A percentile compares a stretch with the other conserved stretches of the same genome.
These are phyloP conservation scores for Delphinella strobiligena DNA, from an alignment of 2,329 filamentous ascomycete genomes.

Conservation along the genomic window DNA sequence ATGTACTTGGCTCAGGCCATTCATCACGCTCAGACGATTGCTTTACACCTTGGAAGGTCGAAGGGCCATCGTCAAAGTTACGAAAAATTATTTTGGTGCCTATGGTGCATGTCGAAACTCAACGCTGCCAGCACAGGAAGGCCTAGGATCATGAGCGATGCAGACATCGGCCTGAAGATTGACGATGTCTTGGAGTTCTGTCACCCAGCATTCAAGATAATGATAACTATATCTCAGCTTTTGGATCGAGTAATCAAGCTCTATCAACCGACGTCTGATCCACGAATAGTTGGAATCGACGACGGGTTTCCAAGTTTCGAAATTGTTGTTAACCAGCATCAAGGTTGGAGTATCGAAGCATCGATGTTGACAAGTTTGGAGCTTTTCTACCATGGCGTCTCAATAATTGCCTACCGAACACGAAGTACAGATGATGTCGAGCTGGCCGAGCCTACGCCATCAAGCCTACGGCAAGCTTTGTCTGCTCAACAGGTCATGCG, in stretches of 20 bases:
- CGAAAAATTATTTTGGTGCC: slow-evolving; percentile 44
- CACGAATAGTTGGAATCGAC: slow-evolving; percentile 34
- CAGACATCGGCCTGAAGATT: slow-evolving; percentile 32
- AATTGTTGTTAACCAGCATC: slow-evolving; percentile 28
- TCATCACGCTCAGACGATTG: slow-evolving; percentile 37
- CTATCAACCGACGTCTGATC: slow-evolving; percentile 31
- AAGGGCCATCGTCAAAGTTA: slow-evolving; percentile 49
- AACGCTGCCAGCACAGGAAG: slow-evolving; percentile 36
- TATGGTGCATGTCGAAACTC: slow-evolving; percentile 37
- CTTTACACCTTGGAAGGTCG: slow-evolving; percentile 41
- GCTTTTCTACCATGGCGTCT: slow-evolving; percentile 44
- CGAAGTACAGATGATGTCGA: slow-evolving; percentile 25
- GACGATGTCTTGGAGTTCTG: slow-evolving; percentile 30
- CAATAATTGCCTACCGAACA: slow-evolving; percentile 44
- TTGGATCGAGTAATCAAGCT: slow-evolving; percentile 36
- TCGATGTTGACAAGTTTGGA: slow-evolving; percentile 37
- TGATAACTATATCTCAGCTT: slow-evolving; percentile 32
- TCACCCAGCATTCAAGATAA: slow-evolving; percentile 36
- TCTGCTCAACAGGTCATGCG: slow-evolving; percentile 43
- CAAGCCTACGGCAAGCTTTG: slow-evolving; percentile 41
- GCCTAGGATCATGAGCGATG: slow-evolving; percentile 35
- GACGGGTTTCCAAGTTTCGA: slow-evolving; percentile 34
- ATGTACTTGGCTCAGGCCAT: slow-evolving; percentile 37
- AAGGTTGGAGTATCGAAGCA: slow-evolving; percentile 24
- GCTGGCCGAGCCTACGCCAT: slow-evolving; percentile 35